phyloP scores from a whole-genome alignment of 208 protist species.

The Herpetomonas muscarum region DNA sequence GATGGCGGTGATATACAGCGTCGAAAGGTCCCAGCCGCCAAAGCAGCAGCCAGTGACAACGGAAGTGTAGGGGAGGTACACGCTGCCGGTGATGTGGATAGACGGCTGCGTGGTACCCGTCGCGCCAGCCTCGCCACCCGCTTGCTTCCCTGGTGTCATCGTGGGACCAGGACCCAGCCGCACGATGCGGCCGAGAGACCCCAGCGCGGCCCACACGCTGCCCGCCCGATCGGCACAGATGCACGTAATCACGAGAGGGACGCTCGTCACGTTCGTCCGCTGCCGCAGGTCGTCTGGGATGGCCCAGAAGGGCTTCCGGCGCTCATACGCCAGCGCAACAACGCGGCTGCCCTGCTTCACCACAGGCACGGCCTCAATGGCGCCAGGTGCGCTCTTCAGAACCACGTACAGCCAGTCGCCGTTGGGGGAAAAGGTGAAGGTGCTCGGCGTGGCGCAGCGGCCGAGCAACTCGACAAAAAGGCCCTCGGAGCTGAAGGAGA shows the following conservation, averaged over 20 bases:
- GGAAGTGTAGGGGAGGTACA: conserved; percentile 10
- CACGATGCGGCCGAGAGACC: neutral
- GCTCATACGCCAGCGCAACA: no score
- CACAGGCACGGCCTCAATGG: no score
- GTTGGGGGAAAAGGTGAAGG: no score
- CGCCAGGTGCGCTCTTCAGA: no score
- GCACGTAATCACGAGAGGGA: neutral
- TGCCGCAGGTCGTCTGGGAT: no score
- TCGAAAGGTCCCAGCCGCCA: conserved; percentile 17
- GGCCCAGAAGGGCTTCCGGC: no score
- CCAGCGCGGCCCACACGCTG: neutral
- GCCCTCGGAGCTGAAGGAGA: no score
- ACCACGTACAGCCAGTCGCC: no score
- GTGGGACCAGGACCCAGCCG: neutral
- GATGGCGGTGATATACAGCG: conserved; percentile 26
- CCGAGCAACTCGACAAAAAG: no score
- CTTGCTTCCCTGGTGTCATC: neutral
- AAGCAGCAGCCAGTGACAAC: conserved; percentile 30
- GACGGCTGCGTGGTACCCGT: neutral
- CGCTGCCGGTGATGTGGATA: conserved; percentile 15
- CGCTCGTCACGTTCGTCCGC: no score
- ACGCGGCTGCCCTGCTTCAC: no score
- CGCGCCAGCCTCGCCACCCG: neutral
- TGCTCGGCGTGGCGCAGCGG: no score
- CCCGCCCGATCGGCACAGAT: neutral